Evolutionary conservation across 2,329 filamentous ascomycete genomes (phyloP).

Genomic region (Ustilaginoidea virens): DNA sequence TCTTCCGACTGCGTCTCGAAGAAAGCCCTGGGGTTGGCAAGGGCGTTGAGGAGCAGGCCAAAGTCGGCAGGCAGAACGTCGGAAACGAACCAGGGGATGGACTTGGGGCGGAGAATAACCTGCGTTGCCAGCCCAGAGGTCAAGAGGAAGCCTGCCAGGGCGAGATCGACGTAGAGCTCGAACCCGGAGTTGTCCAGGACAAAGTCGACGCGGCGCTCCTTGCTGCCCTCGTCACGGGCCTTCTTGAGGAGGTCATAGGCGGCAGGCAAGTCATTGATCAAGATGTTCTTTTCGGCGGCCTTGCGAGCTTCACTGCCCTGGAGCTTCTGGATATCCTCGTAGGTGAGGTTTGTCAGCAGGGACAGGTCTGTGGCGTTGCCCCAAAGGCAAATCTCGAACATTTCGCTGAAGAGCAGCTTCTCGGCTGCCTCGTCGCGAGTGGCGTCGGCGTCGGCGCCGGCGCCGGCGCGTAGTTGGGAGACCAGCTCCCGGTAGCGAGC

Average conservation of each 20-base stretch:
- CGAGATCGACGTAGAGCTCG: constrained; percentile 88
- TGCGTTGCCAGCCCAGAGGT: constrained; percentile 72
- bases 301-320: constrained; percentile 82
- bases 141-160: constrained; percentile 81
- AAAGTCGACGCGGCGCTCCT: constrained; percentile 73
- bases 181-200: constrained; percentile 96
- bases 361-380: constrained; percentile 93
- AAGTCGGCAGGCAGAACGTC: constrained; percentile 87
- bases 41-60: constrained; percentile 57
- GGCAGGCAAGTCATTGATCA: constrained; percentile 66
- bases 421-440: constrained; percentile 51
- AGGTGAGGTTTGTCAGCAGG: constrained; percentile 74
- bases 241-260: constrained; percentile 56
- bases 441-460: constrained; percentile 33
- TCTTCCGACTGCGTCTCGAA: constrained; percentile 64
- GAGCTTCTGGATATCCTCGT: constrained; percentile 93
- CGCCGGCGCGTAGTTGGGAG: constrained; percentile 41
- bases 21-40: constrained; percentile 64
- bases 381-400: constrained; percentile 95
- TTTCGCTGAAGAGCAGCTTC: constrained; percentile 69
- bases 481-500: constrained; percentile 63
- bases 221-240: constrained; percentile 45
- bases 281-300: constrained; percentile 75
- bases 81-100: constrained; percentile 95
- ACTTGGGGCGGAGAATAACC: constrained; percentile 83